These are phyloP conservation scores for Monsonia emarginata DNA, from an alignment of 441 rosid species.

Conservation along the genomic window DNA sequence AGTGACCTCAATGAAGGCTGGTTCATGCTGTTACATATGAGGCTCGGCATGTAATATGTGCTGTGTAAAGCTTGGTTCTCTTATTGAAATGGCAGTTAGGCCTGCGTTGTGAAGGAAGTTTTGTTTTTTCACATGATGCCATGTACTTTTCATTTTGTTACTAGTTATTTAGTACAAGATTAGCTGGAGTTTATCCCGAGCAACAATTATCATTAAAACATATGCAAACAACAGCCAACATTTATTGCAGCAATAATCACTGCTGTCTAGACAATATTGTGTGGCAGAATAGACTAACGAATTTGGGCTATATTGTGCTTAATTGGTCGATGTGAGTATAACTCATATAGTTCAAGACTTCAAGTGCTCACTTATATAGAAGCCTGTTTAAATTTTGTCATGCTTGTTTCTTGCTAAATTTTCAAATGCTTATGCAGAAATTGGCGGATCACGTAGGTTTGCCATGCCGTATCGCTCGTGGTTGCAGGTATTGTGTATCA, in stretches of 20 bases:
- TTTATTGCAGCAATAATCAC: too few species aligned
- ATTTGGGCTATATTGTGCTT: too few species aligned
- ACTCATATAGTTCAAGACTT: too few species aligned
- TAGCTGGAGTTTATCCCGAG: not conserved
- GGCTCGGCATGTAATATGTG: not conserved
- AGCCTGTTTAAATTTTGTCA: not conserved
- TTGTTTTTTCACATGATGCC: not conserved
- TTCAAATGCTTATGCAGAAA: conserved; percentile 42
- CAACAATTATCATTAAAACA: not conserved
- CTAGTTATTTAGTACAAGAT: not conserved
- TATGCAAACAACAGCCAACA: not conserved
- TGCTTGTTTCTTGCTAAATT: conserved; percentile 9
- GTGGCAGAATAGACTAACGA: too few species aligned
- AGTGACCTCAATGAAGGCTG: not conserved
- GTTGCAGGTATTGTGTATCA: conserved; percentile 75
- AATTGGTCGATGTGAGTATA: too few species aligned
- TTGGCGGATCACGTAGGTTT: conserved; percentile 86
- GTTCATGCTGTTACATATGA: too few species aligned
- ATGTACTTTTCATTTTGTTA: not conserved
- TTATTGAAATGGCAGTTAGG: not conserved
- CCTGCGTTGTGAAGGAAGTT: not conserved
- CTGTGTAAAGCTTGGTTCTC: not conserved
- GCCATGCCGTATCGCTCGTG: conserved; percentile 93
- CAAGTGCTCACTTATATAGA: not conserved
- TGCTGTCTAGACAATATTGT: too few species aligned